Evolutionary conservation across 2,329 filamentous ascomycete genomes (phyloP).

Genomic region (Dissoconium aciculare): DNA sequence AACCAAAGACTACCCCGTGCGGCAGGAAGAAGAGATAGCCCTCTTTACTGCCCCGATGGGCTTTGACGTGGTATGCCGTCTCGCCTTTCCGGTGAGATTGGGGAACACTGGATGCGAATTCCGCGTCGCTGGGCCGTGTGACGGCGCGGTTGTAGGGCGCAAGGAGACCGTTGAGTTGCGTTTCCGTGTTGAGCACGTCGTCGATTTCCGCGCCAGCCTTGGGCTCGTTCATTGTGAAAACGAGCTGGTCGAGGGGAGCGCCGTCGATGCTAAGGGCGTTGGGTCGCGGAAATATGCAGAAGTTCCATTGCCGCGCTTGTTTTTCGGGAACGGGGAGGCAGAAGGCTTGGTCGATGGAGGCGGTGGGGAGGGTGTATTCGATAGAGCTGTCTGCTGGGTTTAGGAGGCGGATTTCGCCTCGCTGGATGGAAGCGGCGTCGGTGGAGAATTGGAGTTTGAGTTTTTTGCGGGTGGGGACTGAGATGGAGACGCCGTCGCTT

Average conservation of each 20-base stretch:
- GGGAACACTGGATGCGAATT: slow-evolving; percentile 45
- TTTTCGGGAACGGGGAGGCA: slow-evolving; percentile 51
- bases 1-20: slow-evolving; percentile 47
- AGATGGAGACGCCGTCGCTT: slow-evolving; percentile 44
- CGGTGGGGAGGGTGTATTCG: slow-evolving; percentile 34
- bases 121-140: slow-evolving; percentile 38
- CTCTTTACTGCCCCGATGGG: slow-evolving; percentile 50
- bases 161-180: slow-evolving; percentile 36
- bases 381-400: slow-evolving; percentile 16
- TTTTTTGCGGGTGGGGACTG: slow-evolving; percentile 49
- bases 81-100: slow-evolving; percentile 49
- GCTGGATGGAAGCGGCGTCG: slow-evolving; percentile 15
- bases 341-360: slow-evolving; percentile 42
- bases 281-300: slow-evolving; percentile 42
- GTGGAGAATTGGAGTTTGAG: slow-evolving; percentile 42
- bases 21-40: slow-evolving; percentile 50
- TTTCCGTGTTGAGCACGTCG: slow-evolving; percentile 30
- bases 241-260: slow-evolving; percentile 37
- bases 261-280: slow-evolving; percentile 27
- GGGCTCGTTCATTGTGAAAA: slow-evolving; percentile 46
- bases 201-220: slow-evolving; percentile 15
- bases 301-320: slow-evolving; percentile 47
- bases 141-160: slow-evolving; percentile 32
- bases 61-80: slow-evolving; percentile 49
- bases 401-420: slow-evolving; percentile 16